Evolutionary conservation across 345 rosid species (phyloP).

Genomic region (Syzygium jambos): DNA sequence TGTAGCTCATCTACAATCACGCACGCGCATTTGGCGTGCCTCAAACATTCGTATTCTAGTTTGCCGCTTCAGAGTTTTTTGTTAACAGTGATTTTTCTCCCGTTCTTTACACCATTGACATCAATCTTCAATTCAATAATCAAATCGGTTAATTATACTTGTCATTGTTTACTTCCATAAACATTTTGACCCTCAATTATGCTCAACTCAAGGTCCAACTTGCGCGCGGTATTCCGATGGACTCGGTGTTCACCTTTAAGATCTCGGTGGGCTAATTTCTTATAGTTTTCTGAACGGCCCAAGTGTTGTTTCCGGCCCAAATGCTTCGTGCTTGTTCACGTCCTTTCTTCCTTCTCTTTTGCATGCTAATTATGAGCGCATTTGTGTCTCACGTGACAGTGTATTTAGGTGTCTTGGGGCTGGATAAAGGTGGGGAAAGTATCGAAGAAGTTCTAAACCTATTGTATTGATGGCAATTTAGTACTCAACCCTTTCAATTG

Average conservation of each 20-base stretch:
- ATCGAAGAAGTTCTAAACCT: too few species aligned
- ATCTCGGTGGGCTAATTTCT: background rate
- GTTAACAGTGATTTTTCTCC: background rate
- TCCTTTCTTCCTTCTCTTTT: background rate
- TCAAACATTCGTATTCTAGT: background rate
- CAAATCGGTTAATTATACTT: background rate
- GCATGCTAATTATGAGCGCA: background rate
- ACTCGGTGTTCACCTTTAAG: background rate
- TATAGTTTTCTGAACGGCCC: background rate
- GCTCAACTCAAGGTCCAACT: background rate
- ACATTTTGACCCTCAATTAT: background rate
- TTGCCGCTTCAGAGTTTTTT: background rate
- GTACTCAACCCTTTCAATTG: too few species aligned
- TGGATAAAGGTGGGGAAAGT: too few species aligned
- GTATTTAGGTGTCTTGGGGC: background rate
- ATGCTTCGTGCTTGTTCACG: background rate
- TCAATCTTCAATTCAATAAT: background rate
- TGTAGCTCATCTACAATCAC: too few species aligned
- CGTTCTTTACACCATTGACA: background rate
- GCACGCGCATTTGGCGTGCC: too few species aligned
- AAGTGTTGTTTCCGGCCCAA: background rate
- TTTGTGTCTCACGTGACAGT: background rate
- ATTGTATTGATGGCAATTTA: too few species aligned
- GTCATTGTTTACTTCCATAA: background rate
- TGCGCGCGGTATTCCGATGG: background rate